Base-by-base conservation (phyloP, 164 flowering plant genomes). In the Cinnamomum micranthum region DNA sequence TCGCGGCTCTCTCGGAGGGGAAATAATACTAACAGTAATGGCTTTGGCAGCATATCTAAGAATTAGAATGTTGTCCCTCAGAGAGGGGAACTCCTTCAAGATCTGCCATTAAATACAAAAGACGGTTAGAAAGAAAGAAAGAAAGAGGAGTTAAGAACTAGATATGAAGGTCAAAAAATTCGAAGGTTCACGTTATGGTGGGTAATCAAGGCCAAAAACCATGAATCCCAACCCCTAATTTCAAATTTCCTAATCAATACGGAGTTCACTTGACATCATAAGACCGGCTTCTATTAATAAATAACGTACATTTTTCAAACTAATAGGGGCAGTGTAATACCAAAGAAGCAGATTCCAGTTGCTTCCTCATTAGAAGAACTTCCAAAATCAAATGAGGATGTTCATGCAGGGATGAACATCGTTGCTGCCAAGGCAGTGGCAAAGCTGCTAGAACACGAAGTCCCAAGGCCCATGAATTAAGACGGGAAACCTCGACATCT, bases 371-470 rank as follows among this genome's bases (percentile, higher is more conserved):
- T 80, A 96, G 85, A 73, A 96, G 85, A 80, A 94, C 99, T 81
- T 96, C 99, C 75, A 96, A 70, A 68, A 96, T 93, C 84, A 93
- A 82, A 77, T 90, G 93, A 74, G 99, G 99, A 77, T 94, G 92
- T 79, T 91, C 99, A 85, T 96, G 99, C 72, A 96, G 82, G 2
- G 99, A 86, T 71, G 99, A 96, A 80, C 98, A 96, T 51, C 93
- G 83, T 84, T 96, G 99, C 84, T 93, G 99, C 98, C 98, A 96
- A 77, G 97, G 97, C 81, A 96, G 76, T 68, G 99, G 99, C 85
- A 96, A 86, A 67, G 95, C 87, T 73, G 94, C 91, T 74, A 96
- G 84, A 75, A 96, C 98, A 78, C 93, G 95, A 74, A 96, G 97
- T 66, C 99, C 99, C 77, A 96, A 82, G 22, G 99, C 99, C 99